These are phyloP conservation scores for Plasmodium billcollinsi DNA, from an alignment of 169 alveolate genomes.

Conservation along the genomic window DNA sequence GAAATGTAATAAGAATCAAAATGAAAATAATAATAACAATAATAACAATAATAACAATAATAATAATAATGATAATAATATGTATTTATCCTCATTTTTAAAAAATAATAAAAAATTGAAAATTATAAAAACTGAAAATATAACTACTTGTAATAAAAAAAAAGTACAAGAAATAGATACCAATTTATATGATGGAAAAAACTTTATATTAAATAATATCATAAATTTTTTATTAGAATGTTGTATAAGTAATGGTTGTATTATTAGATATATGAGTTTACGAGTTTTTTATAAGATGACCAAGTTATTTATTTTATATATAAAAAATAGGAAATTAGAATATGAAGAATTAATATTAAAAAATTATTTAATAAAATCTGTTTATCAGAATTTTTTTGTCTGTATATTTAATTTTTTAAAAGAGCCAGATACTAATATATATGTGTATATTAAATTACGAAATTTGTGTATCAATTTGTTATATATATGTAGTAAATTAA, in stretches of 20 bases:
- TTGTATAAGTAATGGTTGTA: constrained; percentile 50
- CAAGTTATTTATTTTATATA: constrained; percentile 23
- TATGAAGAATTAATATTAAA: constrained; percentile 51
- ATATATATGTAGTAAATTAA: constrained; percentile 37
- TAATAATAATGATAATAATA: background rate
- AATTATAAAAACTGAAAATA: background rate
- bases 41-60: too few relatives aligned
- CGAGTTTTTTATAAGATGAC: constrained; percentile 50
- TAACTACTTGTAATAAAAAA: constrained; percentile 23
- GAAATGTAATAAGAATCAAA: background rate
- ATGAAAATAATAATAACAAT: background rate
- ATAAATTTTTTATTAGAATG: constrained; percentile 67
- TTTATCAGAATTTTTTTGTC: constrained; percentile 60
- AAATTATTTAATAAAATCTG: constrained; percentile 32
- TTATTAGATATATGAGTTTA: constrained; percentile 46
- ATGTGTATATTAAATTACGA: constrained; percentile 47
- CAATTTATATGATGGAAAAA: constrained; percentile 38
- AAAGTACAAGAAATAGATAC: constrained; percentile 19
- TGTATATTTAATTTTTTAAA: constrained; percentile 45
- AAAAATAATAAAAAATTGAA: constrained; percentile 29
- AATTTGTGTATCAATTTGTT: constrained; percentile 52
- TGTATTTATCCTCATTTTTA: constrained; percentile 8
- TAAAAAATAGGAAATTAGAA: constrained; percentile 14
- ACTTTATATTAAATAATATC: constrained; percentile 51
- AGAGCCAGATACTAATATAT: constrained; percentile 69